A percentile compares a stretch with the other conserved stretches of the same genome.
These are phyloP conservation scores for Bathelium albidoporum DNA, from an alignment of 495 filamentous ascomycete species.

Conservation along the genomic window DNA sequence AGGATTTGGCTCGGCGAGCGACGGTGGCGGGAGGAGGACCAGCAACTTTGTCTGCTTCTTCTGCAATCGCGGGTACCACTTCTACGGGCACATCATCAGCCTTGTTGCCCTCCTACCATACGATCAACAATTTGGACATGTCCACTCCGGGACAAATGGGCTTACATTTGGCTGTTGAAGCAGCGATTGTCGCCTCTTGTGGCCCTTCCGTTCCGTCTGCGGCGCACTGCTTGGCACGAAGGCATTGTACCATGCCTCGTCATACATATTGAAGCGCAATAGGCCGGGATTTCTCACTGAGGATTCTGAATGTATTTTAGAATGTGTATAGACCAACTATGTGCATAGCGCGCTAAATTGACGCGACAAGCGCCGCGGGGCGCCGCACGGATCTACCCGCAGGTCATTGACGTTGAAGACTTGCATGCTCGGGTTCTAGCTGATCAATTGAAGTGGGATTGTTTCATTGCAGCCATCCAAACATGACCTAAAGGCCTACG, in stretches of 20 bases:
- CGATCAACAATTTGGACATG: conserved; percentile 30
- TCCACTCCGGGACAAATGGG: conserved; percentile 17
- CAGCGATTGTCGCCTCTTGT: conserved; percentile 52
- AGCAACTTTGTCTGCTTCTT: conserved; percentile 40
- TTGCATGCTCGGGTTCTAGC: neutral
- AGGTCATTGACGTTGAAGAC: conserved; percentile 2
- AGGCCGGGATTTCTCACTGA: neutral
- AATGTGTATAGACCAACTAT: neutral
- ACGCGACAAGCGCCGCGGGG: neutral
- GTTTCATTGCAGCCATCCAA: too few relatives aligned
- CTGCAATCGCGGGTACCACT: conserved; percentile 34
- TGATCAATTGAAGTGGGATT: too few relatives aligned
- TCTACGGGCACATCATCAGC: conserved; percentile 37
- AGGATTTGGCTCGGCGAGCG: conserved; percentile 59
- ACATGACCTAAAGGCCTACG: neutral
- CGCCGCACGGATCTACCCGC: conserved; percentile 3
- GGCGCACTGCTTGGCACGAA: conserved; percentile 47
- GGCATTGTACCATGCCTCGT: conserved; percentile 60
- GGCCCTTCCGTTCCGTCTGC: conserved; percentile 34
- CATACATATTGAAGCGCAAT: conserved; percentile 45
- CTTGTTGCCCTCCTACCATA: conserved; percentile 31
- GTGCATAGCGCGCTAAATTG: neutral
- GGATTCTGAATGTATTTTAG: neutral
- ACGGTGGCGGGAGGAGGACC: conserved; percentile 54
- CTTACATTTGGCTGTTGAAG: conserved; percentile 62